A percentile compares a stretch with the other conserved stretches of the same genome.
phyloP scores from a whole-genome alignment of 108 stramenopile genomes.

The Craspedostauros australis region DNA sequence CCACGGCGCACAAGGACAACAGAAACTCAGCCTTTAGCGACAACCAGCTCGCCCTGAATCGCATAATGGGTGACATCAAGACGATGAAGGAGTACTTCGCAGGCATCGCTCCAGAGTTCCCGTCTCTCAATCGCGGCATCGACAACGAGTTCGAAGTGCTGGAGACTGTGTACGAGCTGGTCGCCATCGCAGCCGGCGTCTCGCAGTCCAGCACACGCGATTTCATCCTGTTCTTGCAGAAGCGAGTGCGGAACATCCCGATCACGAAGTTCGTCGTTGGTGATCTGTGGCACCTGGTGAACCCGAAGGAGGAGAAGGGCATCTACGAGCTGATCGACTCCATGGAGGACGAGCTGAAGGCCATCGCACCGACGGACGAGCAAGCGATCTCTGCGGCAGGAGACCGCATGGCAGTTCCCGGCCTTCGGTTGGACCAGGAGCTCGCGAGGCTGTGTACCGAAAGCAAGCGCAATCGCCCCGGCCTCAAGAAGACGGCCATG shows the following conservation, averaged over 20 bases:
- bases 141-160: conserved; percentile 72
- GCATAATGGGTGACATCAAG: conserved; percentile 70
- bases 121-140: conserved; percentile 61
- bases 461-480: conserved; percentile 54
- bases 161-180: conserved; percentile 62
- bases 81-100: conserved; percentile 74
- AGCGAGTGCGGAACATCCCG: conserved; percentile 58
- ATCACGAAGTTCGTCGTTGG: conserved; percentile 77
- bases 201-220: conserved; percentile 64
- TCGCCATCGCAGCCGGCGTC: conserved; percentile 60
- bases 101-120: conserved; percentile 49
- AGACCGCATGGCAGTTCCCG: conserved; percentile 67
- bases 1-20: conserved; percentile 50
- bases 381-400: conserved; percentile 49
- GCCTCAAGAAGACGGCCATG: conserved; percentile 41
- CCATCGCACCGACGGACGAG: conserved; percentile 68
- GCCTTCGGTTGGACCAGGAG: conserved; percentile 71
- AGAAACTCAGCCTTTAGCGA: conserved; percentile 48
- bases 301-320: conserved; percentile 52
- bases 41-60: conserved; percentile 46
- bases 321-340: conserved; percentile 70
- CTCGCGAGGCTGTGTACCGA: conserved; percentile 51
- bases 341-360: conserved; percentile 36
- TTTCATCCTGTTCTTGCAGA: conserved; percentile 71
- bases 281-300: conserved; percentile 74